Conservation (phyloP, 352 stramenopile species). For the Phytophthora idaei region DNA sequence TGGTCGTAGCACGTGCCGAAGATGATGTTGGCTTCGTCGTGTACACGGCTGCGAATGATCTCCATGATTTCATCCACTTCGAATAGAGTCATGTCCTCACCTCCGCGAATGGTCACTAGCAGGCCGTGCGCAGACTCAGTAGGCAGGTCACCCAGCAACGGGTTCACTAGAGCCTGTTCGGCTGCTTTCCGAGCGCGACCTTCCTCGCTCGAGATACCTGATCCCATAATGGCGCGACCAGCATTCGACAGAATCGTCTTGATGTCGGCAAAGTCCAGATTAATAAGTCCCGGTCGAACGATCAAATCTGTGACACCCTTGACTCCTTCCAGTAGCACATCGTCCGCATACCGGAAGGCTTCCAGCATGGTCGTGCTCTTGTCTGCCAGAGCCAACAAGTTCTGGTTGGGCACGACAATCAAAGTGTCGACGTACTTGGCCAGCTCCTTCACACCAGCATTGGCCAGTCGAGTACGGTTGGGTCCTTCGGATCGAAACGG, state of each 20-base stretch:
- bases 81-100: conserved; percentile 92
- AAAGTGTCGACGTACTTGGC: conserved; percentile 95
- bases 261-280: conserved; percentile 98
- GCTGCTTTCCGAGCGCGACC: conserved; percentile 90
- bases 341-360: conserved; percentile 94
- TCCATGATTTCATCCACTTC: conserved; percentile 92
- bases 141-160: conserved; percentile 92
- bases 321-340: conserved; percentile 95
- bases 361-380: conserved; percentile 94
- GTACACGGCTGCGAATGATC: conserved; percentile 79
- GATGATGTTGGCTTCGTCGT: conserved; percentile 90
- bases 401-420: conserved; percentile 97
- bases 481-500: conserved; percentile 96
- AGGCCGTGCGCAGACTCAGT: conserved; percentile 93
- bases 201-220: conserved; percentile 77
- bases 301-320: conserved; percentile 97
- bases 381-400: conserved; percentile 92
- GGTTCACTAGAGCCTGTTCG: conserved; percentile 94
- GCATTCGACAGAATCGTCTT: conserved; percentile 95
- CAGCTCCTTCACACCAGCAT: conserved; percentile 92
- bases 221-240: conserved; percentile 96
- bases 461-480: conserved; percentile 93
- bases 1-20: conserved; percentile 89
- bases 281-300: conserved; percentile 96
- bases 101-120: conserved; percentile 96